These are phyloP conservation scores for Plantago lanceolata DNA, from an alignment of 305 asterid species.

Conservation along the genomic window DNA sequence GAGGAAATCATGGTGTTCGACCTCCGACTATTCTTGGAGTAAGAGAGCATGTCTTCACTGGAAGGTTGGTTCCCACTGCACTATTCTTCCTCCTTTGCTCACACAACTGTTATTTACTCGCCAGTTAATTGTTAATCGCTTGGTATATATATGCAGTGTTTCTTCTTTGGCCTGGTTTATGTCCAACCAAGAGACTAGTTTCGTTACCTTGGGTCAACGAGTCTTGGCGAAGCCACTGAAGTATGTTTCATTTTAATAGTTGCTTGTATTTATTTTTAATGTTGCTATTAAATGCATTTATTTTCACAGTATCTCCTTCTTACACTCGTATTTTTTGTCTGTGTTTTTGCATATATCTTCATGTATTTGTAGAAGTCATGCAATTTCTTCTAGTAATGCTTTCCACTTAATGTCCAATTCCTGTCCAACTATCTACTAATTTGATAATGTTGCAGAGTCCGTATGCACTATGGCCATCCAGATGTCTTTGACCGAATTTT, in stretches of 20 bases:
- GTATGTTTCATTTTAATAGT: too few relatives aligned
- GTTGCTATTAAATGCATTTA: conserved; percentile 4
- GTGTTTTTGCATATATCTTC: too few relatives aligned
- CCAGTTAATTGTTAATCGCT: conserved; percentile 32
- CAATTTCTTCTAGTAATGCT: too few relatives aligned
- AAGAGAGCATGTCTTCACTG: conserved; percentile 95
- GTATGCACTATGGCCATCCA: conserved; percentile 99
- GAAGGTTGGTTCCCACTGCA: conserved; percentile 58
- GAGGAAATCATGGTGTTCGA: conserved; percentile 74
- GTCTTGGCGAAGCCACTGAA: conserved; percentile 87
- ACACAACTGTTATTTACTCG: too few relatives aligned
- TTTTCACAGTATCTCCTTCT: background rate
- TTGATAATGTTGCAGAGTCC: conserved; percentile 60
- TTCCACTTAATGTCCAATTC: too few relatives aligned
- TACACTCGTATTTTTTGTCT: too few relatives aligned
- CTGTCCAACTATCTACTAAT: too few relatives aligned
- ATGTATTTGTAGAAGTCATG: too few relatives aligned
- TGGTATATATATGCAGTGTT: conserved; percentile 58
- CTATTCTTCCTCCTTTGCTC: conserved; percentile 1
- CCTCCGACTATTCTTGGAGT: conserved; percentile 93
- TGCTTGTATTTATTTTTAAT: conserved; percentile 13
- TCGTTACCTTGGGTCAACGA: conserved; percentile 98
- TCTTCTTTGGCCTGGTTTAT: conserved; percentile 93
- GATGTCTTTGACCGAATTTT: conserved; percentile 96
- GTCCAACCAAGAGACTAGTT: conserved; percentile 95